phyloP scores from a whole-genome alignment of 2,329 filamentous ascomycete genomes.

The Aspergillus texensis region DNA sequence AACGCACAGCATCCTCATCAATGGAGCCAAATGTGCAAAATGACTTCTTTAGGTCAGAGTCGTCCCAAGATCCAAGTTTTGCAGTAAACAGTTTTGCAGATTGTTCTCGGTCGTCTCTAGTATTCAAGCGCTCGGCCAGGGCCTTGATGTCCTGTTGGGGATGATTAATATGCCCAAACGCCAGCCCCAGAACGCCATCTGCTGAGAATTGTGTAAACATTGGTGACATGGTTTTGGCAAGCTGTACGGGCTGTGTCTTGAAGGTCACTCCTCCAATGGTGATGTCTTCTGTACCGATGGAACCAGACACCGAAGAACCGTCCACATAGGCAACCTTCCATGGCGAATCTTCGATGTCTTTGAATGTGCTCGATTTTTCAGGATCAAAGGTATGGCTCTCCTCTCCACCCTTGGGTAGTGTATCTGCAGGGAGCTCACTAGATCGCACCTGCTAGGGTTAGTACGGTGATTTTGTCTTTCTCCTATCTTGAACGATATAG shows the following conservation, averaged over 20 bases:
- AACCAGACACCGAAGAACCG: conserved; percentile 66
- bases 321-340: conserved; percentile 74
- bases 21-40: conserved; percentile 78
- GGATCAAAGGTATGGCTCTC: conserved; percentile 63
- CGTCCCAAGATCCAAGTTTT: conserved; percentile 61
- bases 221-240: conserved; percentile 61
- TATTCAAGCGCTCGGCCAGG: conserved; percentile 71
- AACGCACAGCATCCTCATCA: conserved; percentile 62
- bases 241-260: conserved; percentile 65
- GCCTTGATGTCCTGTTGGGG: conserved; percentile 61
- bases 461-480: background rate
- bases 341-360: conserved; percentile 49
- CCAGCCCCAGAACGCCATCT: conserved; percentile 69
- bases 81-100: conserved; percentile 64
- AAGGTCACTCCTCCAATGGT: conserved; percentile 64
- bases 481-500: conserved; percentile 9
- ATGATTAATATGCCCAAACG: conserved; percentile 66
- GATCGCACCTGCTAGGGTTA: conserved; percentile 14
- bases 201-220: conserved; percentile 60
- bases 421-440: background rate
- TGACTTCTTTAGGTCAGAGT: conserved; percentile 51
- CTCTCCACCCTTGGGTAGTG: conserved; percentile 9
- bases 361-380: conserved; percentile 63
- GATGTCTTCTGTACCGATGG: conserved; percentile 65
- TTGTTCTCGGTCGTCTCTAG: conserved; percentile 56